Evolutionary conservation across 768 basidiomycete species (phyloP).

Genomic region (Russula lepida): DNA sequence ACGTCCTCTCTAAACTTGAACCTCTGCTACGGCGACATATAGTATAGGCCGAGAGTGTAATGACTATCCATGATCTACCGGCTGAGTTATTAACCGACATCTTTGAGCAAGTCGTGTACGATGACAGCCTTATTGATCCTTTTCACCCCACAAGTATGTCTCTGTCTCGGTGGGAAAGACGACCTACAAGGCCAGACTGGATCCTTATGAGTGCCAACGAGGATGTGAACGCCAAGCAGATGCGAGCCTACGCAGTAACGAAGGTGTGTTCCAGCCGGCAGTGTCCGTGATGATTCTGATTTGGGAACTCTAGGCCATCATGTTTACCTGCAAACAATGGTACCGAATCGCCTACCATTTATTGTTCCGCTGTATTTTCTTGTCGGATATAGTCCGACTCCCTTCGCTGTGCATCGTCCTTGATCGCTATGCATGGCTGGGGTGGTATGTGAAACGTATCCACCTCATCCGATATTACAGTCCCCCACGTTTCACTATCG

Average conservation of each 20-base stretch:
- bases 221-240: slow-evolving; percentile 47
- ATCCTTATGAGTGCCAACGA: slow-evolving; percentile 51
- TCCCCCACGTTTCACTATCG: slow-evolving; percentile 35
- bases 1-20: not conserved
- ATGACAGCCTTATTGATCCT: slow-evolving; percentile 57
- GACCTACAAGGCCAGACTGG: slow-evolving; percentile 41
- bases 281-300: slow-evolving; percentile 5
- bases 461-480: slow-evolving; percentile 51
- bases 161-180: slow-evolving; percentile 57
- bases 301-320: slow-evolving; percentile 45
- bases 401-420: slow-evolving; percentile 44
- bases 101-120: slow-evolving; percentile 62
- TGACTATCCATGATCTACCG: slow-evolving; percentile 37
- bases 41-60: not conserved
- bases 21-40: not conserved
- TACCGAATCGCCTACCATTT: slow-evolving; percentile 52
- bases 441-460: slow-evolving; percentile 69
- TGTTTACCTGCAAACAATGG: slow-evolving; percentile 60
- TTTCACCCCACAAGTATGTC: slow-evolving; percentile 55
- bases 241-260: slow-evolving; percentile 54
- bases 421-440: slow-evolving; percentile 43
- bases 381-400: slow-evolving; percentile 51
- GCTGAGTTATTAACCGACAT: slow-evolving; percentile 64
- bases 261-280: slow-evolving; percentile 39
- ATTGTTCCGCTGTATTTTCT: slow-evolving; percentile 61